A percentile compares a stretch with the other conserved stretches of the same genome.
Conservation (phyloP, 192 early-diverging fungal species). For the Coemansia aciculifera region DNA sequence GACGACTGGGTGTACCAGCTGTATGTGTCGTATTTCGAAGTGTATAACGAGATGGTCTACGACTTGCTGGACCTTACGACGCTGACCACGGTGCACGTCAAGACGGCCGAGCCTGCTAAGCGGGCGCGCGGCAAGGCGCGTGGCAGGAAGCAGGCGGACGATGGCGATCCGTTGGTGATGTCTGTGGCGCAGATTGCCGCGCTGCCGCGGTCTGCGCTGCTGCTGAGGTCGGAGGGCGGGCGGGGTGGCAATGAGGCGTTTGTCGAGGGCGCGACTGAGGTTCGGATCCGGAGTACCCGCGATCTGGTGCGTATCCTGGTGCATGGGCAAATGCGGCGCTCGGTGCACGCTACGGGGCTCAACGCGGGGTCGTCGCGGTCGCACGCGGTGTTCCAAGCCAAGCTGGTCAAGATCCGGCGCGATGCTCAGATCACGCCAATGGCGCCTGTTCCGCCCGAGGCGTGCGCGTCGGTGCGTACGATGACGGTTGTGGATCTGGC, state of each 20-base stretch:
- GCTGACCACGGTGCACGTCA: constrained; percentile 46
- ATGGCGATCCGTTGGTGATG: constrained; percentile 27
- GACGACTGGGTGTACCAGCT: constrained; percentile 71
- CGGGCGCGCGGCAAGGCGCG: constrained; percentile 9
- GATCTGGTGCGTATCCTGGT: constrained; percentile 62
- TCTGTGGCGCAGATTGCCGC: constrained; percentile 30
- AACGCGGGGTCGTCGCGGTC: constrained; percentile 62
- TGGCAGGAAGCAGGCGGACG: neutral
- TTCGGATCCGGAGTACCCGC: constrained; percentile 57
- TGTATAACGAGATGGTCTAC: constrained; percentile 85
- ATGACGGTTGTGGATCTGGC: constrained; percentile 72
- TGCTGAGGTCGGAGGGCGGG: constrained; percentile 43
- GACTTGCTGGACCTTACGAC: constrained; percentile 70
- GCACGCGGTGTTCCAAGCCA: constrained; percentile 69
- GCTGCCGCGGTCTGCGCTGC: constrained; percentile 24
- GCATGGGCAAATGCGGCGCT: constrained; percentile 61
- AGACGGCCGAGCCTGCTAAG: neutral
- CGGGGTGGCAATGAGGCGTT: constrained; percentile 54
- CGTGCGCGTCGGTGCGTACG: constrained; percentile 34
- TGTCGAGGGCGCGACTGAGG: constrained; percentile 62
- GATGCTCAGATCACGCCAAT: constrained; percentile 31
- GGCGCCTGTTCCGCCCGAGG: neutral
- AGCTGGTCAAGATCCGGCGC: constrained; percentile 60
- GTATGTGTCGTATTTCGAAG: constrained; percentile 87
- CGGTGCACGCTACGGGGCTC: constrained; percentile 59